Base-by-base conservation (phyloP, 192 early-diverging fungal species). In the Backusella westeae region DNA sequence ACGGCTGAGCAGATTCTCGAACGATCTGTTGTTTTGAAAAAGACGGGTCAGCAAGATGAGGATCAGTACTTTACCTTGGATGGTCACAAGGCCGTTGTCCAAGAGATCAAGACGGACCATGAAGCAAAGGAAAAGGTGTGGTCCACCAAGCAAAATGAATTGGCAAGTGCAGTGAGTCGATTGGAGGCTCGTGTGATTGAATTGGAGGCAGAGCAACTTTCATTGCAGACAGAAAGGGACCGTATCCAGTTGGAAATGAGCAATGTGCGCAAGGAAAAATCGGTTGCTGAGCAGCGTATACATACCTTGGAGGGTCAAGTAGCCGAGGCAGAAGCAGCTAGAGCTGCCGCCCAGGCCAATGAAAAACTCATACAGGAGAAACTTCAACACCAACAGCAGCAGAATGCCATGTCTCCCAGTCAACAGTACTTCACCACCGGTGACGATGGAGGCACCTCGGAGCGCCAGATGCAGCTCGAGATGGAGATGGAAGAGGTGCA, bases 1-100 rank as follows among this genome's bases (percentile, higher is more conserved):
- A 73, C 53, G 23, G 88, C 87, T 1, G 84, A 90, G 35, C 88
- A 89, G 67, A 84, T 91, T 79, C 69, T 91, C 0, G 88, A 87
- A 34, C 72, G 80, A 23, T 79, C 78, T 0, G 5, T 83, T 2
- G 35, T 80, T 6, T 44, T 83, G 32, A 67, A 69, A 9, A 69
- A 69, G 53, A 42, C 21, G 2, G 68, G 73, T 15, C 29, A 67
- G 7, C 32, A 78, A 29, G 74, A 49, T 4, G 23, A 12, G 1
- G 82, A 72, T 34, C 19, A 46, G 9, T 69, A 63, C 7, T 77
- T 81, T 26, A 77, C 80, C 26, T 2, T 81, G 1, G 68, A 81
- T 29, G 76, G 59, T 2, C 80, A 81, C 35, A 74, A 77, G 29
- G 69, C 80, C 1, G 68, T 81, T 9, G 76, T 81, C 0, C 52